Conservation (phyloP, 495 filamentous ascomycete genomes). For the Neurospora tetraspora region DNA sequence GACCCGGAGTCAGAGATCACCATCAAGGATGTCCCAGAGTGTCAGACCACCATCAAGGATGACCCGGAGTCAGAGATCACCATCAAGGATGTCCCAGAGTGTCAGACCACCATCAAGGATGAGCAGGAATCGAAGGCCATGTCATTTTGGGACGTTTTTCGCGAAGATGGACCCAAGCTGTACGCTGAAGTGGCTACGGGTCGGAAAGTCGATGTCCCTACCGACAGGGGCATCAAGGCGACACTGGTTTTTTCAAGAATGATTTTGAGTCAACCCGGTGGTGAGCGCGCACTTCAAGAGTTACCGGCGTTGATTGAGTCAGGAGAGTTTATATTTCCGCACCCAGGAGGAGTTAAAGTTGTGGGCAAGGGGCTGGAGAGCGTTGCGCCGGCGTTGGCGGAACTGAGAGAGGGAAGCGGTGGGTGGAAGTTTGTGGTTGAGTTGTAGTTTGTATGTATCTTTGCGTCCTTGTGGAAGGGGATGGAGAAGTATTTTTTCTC, state of each 20-base stretch:
- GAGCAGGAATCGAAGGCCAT: background rate
- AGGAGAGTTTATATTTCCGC: background rate
- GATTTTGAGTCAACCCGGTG: slow-evolving; percentile 3
- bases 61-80: background rate
- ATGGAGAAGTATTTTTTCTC: background rate
- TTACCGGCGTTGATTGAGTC: background rate
- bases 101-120: too few species aligned
- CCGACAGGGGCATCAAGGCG: slow-evolving; percentile 10
- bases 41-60: too few species aligned
- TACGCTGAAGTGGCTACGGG: slow-evolving; percentile 28
- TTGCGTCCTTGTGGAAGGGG: background rate
- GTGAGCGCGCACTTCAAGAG: background rate
- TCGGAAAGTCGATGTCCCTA: slow-evolving; percentile 13
- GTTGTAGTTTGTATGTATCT: background rate
- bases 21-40: background rate
- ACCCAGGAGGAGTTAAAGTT: background rate
- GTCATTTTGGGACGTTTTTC: slow-evolving; percentile 10
- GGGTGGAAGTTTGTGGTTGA: background rate
- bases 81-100: too few species aligned
- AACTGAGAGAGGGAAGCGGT: background rate
- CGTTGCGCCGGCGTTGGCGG: background rate
- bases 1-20: background rate
- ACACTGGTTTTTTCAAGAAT: slow-evolving; percentile 15
- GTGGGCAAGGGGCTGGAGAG: background rate
- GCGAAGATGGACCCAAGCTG: slow-evolving; percentile 21